Evolutionary conservation across 73 alveolate genomes (phyloP).

Genomic region (Tetrahymena borealis): DNA sequence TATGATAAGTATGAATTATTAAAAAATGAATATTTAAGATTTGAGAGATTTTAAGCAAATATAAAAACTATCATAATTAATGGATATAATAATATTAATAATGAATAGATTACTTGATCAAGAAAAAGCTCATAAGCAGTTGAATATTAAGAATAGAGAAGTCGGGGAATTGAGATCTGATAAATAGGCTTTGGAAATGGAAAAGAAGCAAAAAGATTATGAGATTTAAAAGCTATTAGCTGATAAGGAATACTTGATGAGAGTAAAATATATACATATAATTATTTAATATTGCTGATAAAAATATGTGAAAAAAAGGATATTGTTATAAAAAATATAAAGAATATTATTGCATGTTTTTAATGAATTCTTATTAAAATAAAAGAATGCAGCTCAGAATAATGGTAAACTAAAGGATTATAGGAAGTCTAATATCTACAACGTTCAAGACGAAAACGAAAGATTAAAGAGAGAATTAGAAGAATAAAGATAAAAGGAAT

Average conservation of each 20-base stretch:
- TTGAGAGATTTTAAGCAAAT: not conserved
- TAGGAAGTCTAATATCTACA: not conserved
- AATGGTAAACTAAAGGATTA: not conserved
- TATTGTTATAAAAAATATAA: not conserved
- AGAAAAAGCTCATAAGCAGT: not conserved
- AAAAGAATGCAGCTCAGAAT: not conserved
- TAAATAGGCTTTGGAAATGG: not conserved
- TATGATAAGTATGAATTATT: not conserved
- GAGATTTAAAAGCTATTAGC: not conserved
- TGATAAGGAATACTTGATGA: not conserved
- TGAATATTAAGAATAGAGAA: not conserved
- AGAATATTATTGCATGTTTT: not conserved
- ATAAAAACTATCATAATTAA: not conserved
- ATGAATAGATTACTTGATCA: not conserved
- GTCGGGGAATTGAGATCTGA: not conserved
- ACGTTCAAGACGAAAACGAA: not conserved
- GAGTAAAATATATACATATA: not conserved
- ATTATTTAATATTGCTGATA: not conserved
- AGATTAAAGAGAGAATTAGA: not conserved
- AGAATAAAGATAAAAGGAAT: not conserved
- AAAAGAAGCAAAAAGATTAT: not conserved
- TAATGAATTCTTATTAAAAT: not conserved
- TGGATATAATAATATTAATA: not conserved
- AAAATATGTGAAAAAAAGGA: too few relatives aligned
- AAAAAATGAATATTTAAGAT: not conserved